Conservation (phyloP, 2,329 filamentous ascomycete species). For the Talaromyces piceae region DNA sequence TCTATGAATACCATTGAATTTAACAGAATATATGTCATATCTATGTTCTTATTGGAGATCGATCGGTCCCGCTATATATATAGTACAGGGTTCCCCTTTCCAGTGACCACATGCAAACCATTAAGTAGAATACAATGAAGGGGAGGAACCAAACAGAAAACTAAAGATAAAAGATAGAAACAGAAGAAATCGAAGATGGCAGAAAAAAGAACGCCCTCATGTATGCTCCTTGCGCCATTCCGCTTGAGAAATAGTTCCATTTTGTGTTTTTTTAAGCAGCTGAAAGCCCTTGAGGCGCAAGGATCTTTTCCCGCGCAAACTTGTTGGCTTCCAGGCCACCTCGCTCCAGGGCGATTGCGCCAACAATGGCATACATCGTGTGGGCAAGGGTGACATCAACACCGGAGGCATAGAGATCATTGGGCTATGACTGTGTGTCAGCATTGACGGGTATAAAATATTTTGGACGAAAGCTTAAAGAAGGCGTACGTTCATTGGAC, state of each 20-base stretch:
- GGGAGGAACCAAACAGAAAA: background rate
- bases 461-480: no score
- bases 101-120: constrained; percentile 5
- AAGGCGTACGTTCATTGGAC: constrained; percentile 65
- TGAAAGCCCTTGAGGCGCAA: constrained; percentile 44
- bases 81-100: constrained; percentile 10
- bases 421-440: constrained; percentile 38
- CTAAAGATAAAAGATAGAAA: no score
- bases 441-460: no score
- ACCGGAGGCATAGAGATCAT: constrained; percentile 66
- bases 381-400: constrained; percentile 66
- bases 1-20: background rate
- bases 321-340: constrained; percentile 70
- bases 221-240: constrained; percentile 20
- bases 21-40: constrained; percentile 6
- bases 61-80: constrained; percentile 3
- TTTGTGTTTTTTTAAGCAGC: background rate
- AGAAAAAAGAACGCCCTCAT: constrained; percentile 26
- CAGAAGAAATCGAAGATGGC: no score
- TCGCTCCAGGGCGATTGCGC: constrained; percentile 80
- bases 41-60: constrained; percentile 14
- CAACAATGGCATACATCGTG: constrained; percentile 76
- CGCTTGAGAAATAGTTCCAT: background rate
- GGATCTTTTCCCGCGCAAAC: constrained; percentile 68
- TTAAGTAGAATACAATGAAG: constrained; percentile 12